phyloP scores from a whole-genome alignment of 179 eudicot species.

The Gypsophila paniculata region DNA sequence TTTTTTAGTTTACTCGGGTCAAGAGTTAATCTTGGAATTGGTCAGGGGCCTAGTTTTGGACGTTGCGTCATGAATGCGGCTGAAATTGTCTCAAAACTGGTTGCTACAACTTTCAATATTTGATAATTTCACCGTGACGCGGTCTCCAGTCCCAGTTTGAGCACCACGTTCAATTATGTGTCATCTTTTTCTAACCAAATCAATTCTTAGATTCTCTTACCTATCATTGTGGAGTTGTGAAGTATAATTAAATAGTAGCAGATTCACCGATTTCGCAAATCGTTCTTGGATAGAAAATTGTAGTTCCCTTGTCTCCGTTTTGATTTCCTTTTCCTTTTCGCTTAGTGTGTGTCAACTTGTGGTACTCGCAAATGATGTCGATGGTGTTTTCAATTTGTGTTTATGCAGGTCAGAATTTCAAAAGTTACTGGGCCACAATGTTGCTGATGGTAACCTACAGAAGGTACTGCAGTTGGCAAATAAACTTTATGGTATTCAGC shows the following conservation, averaged over 20 bases:
- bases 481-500: conserved; percentile 53
- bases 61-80: background rate
- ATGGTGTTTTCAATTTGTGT: conserved; percentile 3
- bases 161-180: background rate
- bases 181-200: background rate
- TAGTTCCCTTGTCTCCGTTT: background rate
- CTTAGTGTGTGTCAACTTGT: background rate
- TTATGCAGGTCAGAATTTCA: conserved; percentile 70
- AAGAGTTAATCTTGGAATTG: too few relatives aligned
- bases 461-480: conserved; percentile 55
- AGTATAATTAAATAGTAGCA: background rate
- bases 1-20: too few relatives aligned
- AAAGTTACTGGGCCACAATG: conserved; percentile 56
- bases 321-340: background rate
- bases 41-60: background rate
- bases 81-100: background rate
- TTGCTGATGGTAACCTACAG: conserved; percentile 47
- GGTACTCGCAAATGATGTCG: background rate
- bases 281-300: background rate
- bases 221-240: background rate
- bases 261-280: too few relatives aligned
- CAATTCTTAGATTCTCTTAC: background rate
- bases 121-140: too few relatives aligned
- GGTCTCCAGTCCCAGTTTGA: background rate
- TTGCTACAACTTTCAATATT: background rate